Evolutionary conservation across 2,329 filamentous ascomycete genomes (phyloP).

Genomic region (Aciculosporium take): DNA sequence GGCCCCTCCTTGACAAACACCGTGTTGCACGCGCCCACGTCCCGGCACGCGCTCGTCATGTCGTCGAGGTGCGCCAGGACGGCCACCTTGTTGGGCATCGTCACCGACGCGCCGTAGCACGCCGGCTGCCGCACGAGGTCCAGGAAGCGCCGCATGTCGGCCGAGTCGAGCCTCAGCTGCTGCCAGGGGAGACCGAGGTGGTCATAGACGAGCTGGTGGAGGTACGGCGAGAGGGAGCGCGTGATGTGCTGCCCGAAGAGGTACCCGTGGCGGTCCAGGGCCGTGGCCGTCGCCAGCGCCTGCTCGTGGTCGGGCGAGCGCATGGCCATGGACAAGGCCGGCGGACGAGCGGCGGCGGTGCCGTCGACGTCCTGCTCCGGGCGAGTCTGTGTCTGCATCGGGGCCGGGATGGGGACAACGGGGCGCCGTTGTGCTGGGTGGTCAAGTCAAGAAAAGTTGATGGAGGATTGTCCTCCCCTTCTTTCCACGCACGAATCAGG

Average conservation of each 20-base stretch:
- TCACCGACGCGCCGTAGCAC: constrained; percentile 54
- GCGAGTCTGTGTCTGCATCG: too few relatives aligned
- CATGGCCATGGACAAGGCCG: too few relatives aligned
- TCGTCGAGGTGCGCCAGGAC: constrained; percentile 62
- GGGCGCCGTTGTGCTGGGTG: too few relatives aligned
- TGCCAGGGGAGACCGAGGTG: constrained; percentile 35
- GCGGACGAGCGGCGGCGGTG: too few relatives aligned
- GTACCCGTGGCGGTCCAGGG: constrained; percentile 28
- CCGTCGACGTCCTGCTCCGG: too few relatives aligned
- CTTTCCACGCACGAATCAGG: too few relatives aligned
- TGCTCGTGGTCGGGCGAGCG: too few relatives aligned
- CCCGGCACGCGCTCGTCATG: constrained; percentile 55
- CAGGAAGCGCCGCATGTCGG: constrained; percentile 33
- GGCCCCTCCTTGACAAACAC: constrained; percentile 47
- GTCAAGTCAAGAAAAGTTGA: too few relatives aligned
- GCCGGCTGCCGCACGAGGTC: constrained; percentile 38
- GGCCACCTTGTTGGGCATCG: constrained; percentile 72
- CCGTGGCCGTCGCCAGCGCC: neutral
- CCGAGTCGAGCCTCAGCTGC: constrained; percentile 38
- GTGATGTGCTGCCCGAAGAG: constrained; percentile 44
- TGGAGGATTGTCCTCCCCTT: too few relatives aligned
- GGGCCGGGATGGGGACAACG: too few relatives aligned
- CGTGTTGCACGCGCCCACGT: constrained; percentile 69
- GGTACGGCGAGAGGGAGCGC: constrained; percentile 39
- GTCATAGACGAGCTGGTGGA: constrained; percentile 40